Evolutionary conservation across 331 rosid species (phyloP), one percentile per base, ranked within the genome.

Genomic region (Stylosanthes scabra): DNA sequence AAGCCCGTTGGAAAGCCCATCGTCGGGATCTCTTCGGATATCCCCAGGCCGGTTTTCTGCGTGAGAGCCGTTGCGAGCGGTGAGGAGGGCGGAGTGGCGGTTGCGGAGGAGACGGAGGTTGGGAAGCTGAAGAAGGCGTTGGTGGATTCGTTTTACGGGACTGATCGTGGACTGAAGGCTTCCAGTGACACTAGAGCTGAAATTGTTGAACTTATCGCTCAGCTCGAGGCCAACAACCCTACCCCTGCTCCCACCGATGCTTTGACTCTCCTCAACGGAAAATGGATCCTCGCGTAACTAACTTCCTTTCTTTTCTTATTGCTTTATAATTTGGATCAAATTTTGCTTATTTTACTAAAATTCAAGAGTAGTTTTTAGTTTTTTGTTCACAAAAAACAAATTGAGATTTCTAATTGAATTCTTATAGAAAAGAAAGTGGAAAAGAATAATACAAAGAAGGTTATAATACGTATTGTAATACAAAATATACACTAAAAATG

Each of bases 241-340:
- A 94, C 80, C 15, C 90, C 97, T 37, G 96, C 92, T 12, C 97
- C 99, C 40, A 88, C 91, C 1, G 97, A 94, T 27, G 97, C 97
- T 15, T 72, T 91, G 78, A 34, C 89, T 73, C 79, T 91, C 15
- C 96, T 94, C 51, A 90, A 91, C 51, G 97, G 97, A 56, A 94
- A 89, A 74, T 94, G 97, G 99, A 88, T 94, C 85, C 96, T 94
- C 4, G 89, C 86, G 97, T 94, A 84, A 83, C 86, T 56, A 5
- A 6, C 14, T 50, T 0, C 1, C 7, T 6, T n/a, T 0, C 4
- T 6, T 15, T 6, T 15, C 1, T 15, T 51, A 6, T 51, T 51
- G 3, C 7, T 49, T 12, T 49, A 11, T 12, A 49, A 6, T 46
- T 12, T 5, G 16, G 14, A 12, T n/a, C 12, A 13, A 49, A 11